phyloP scores from a whole-genome alignment of 768 basidiomycete genomes.

The Pulveroboletus sp. region DNA sequence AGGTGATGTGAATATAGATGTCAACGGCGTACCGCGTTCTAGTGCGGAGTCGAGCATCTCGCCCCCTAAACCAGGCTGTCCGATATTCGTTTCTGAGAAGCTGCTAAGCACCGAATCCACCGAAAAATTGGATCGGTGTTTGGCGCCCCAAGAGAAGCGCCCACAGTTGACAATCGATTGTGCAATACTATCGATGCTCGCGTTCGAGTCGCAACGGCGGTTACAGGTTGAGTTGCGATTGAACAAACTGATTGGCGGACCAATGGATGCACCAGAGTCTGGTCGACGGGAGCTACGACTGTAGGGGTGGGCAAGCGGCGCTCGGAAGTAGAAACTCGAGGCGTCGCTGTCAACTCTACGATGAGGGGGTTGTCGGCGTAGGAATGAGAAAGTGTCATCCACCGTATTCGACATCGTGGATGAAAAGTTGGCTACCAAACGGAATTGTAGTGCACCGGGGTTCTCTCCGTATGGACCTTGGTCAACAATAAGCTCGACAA shows the following conservation, averaged over 20 bases:
- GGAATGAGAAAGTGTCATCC: no score
- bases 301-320: conserved; percentile 31
- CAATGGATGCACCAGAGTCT: conserved; percentile 59
- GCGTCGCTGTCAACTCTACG: no score
- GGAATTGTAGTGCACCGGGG: no score
- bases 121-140: conserved; percentile 55
- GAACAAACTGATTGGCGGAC: conserved; percentile 70
- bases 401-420: no score
- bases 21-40: no score
- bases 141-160: no score
- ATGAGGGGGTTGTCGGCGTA: no score
- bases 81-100: conserved; percentile 53
- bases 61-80: conserved; percentile 75
- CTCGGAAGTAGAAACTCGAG: no score
- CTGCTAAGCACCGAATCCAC: conserved; percentile 68
- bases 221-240: conserved; percentile 60
- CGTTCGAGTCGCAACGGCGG: conserved; percentile 55
- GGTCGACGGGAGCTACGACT: conserved; percentile 54
- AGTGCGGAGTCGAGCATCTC: conserved; percentile 77
- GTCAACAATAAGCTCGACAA: no score
- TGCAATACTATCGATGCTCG: conserved; percentile 57
- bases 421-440: no score
- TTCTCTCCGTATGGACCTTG: no score
- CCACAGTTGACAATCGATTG: conserved; percentile 55
- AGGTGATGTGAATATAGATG: no score